A percentile compares a stretch with the other conserved stretches of the same genome.
Evolutionary conservation across 2,329 filamentous ascomycete species (phyloP).

Genomic region (Aureobasidium sp.): DNA sequence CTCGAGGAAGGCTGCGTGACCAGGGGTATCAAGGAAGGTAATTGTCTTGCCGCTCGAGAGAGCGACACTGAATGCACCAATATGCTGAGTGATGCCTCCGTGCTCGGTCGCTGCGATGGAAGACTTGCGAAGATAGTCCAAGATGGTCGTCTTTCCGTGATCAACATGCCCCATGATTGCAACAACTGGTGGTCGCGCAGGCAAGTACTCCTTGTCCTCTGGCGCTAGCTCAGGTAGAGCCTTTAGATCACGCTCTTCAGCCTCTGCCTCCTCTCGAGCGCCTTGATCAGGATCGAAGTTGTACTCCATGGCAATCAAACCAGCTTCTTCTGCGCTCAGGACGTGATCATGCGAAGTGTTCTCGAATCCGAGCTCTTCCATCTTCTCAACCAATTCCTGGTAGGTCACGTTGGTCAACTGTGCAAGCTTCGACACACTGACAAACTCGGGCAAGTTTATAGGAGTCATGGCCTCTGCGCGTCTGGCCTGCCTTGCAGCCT

Average conservation of each 20-base stretch:
- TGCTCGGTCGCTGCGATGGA: slow-evolving; percentile 88
- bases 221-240: slow-evolving; percentile 49
- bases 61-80: slow-evolving; percentile 89
- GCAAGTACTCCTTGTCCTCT: slow-evolving; percentile 61
- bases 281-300: slow-evolving; percentile 75
- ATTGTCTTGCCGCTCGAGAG: slow-evolving; percentile 79
- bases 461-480: slow-evolving; percentile 42
- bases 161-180: slow-evolving; percentile 99
- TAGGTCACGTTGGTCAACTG: slow-evolving; percentile 64
- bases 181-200: slow-evolving; percentile 79
- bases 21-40: slow-evolving; percentile 94
- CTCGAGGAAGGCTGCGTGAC: slow-evolving; percentile 87
- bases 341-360: slow-evolving; percentile 76
- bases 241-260: slow-evolving; percentile 63
- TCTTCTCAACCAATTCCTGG: slow-evolving; percentile 63
- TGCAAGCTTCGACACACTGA: slow-evolving; percentile 78
- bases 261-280: slow-evolving; percentile 42
- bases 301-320: slow-evolving; percentile 84
- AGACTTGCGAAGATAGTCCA: slow-evolving; percentile 89
- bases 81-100: slow-evolving; percentile 96
- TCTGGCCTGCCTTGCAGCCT: slow-evolving; percentile 22
- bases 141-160: slow-evolving; percentile 93
- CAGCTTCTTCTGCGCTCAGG: slow-evolving; percentile 83
- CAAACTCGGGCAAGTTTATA: slow-evolving; percentile 82
- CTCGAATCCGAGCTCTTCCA: slow-evolving; percentile 85